phyloP scores from a whole-genome alignment of 208 protist species.

The Angomonas deanei region DNA sequence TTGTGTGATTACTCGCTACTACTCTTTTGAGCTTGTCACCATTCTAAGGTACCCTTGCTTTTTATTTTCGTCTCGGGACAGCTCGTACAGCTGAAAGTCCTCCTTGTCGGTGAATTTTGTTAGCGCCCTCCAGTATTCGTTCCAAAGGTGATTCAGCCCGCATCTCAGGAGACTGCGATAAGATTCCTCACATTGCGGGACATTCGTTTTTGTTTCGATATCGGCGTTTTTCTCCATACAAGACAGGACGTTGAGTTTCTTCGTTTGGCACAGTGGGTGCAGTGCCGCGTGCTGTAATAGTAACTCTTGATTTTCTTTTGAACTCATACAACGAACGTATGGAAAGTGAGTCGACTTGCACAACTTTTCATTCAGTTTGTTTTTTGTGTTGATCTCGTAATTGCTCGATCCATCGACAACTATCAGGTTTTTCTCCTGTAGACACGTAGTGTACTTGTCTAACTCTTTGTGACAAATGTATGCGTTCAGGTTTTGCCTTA shows the following conservation, averaged over 20 bases:
- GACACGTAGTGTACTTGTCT: constrained; percentile 66
- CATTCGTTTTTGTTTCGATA: constrained; percentile 37
- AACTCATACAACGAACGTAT: constrained; percentile 68
- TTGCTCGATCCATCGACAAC: background rate
- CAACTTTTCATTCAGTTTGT: constrained; percentile 59
- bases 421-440: constrained; percentile 38
- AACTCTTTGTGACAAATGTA: constrained; percentile 76
- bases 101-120: constrained; percentile 70
- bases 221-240: constrained; percentile 55
- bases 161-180: constrained; percentile 71
- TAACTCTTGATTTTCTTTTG: constrained; percentile 47
- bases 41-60: constrained; percentile 62
- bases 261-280: constrained; percentile 37
- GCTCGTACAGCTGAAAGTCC: constrained; percentile 71
- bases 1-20: too few species aligned
- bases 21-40: too few species aligned
- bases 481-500: constrained; percentile 76
- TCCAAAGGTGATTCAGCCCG: constrained; percentile 79
- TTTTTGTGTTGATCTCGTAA: constrained; percentile 71
- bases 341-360: constrained; percentile 44
- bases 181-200: constrained; percentile 45
- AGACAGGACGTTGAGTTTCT: constrained; percentile 29
- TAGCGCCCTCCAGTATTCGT: constrained; percentile 76
- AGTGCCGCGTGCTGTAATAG: constrained; percentile 56
- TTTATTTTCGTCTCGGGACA: constrained; percentile 73